Evolutionary conservation across 352 stramenopile species (phyloP), one percentile per base, ranked within the genome.

Genomic region (Phytophthora aleatoria): DNA sequence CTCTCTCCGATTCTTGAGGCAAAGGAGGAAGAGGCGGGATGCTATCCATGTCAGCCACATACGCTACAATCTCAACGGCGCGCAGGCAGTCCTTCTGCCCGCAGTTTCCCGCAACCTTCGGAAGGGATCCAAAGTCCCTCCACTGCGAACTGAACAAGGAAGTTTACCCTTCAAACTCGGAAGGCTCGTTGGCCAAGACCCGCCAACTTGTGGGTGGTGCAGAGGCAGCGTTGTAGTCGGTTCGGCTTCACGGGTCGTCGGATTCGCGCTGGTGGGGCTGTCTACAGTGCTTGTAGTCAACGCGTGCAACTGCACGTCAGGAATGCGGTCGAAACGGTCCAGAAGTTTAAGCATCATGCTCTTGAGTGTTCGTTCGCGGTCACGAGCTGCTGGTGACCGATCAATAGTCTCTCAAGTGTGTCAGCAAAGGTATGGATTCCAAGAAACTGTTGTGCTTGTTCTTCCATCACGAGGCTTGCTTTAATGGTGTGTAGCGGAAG

Each of bases 371-470:
- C 45, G 38, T 63, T 50, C 3, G 35, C 26, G n/a, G 27, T 12
- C 8, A 56, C 16, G 0, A 63, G 45, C 24, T 50, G 26, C 45
- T 56, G 56, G n/a, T 24, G 12, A 9, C 38, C 38, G 20, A 20
- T 56, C 11, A 5, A 56, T n/a, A 15, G 20, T 20, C 45, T 15
- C 10, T 63, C 45, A 20, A 50, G 36, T 1, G 56, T 63, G 5
- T 51, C 45, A 20, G 1, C 11, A 35, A 63, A 56, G 26, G 56
- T 63, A 44, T 51, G 41, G 1, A 63, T 27, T 54, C 36, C 35
- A 16, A 56, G 24, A 33, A 51, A 50, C 35, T 55, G 56, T 56
- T 56, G 13, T 56, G 56, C 35, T 42, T 56, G 56, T 16, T 63
- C 35, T 13, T 63, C 13, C 1, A 11, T 20, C 20, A 20, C 0